phyloP scores from a whole-genome alignment of 139 green algal genomes.

The Mesostigma viride region DNA sequence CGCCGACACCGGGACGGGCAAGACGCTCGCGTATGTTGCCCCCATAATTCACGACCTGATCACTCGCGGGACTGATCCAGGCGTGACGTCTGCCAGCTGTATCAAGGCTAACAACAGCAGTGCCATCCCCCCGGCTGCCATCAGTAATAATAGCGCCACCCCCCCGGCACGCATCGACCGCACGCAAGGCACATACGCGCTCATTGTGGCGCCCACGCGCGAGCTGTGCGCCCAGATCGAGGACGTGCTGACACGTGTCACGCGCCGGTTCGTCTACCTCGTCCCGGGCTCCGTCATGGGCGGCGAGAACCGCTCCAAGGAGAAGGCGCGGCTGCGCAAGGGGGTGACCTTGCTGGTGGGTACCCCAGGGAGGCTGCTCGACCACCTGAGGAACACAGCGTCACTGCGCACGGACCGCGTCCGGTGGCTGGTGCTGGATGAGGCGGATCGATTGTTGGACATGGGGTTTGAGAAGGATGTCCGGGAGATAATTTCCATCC shows the following conservation, averaged over 20 bases:
- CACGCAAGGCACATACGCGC: no score
- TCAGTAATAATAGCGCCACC: no score
- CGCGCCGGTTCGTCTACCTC: conserved; percentile 31
- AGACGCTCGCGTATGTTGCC: conserved; percentile 81
- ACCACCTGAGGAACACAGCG: conserved; percentile 79
- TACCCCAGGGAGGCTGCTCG: conserved; percentile 78
- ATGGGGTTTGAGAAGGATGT: conserved; percentile 84
- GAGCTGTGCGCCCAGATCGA: conserved; percentile 76
- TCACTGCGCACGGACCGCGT: conserved; percentile 50
- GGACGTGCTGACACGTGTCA: conserved; percentile 26
- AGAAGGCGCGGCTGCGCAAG: conserved; percentile 82
- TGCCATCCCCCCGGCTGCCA: no score
- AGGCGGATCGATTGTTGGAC: conserved; percentile 72
- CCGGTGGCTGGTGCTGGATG: conserved; percentile 81
- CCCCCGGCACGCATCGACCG: no score
- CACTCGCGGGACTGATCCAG: no score
- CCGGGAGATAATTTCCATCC: conserved; percentile 38
- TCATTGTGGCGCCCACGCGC: conserved; percentile 72
- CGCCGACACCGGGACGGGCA: conserved; percentile 58
- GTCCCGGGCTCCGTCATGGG: conserved; percentile 52
- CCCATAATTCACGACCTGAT: conserved; percentile 69
- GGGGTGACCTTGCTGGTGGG: conserved; percentile 73
- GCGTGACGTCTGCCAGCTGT: no score
- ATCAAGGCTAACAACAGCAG: no score
- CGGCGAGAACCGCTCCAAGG: conserved; percentile 75